Conservation (phyloP, 2,329 filamentous ascomycete genomes). For the Geoglossum cookeanum region DNA sequence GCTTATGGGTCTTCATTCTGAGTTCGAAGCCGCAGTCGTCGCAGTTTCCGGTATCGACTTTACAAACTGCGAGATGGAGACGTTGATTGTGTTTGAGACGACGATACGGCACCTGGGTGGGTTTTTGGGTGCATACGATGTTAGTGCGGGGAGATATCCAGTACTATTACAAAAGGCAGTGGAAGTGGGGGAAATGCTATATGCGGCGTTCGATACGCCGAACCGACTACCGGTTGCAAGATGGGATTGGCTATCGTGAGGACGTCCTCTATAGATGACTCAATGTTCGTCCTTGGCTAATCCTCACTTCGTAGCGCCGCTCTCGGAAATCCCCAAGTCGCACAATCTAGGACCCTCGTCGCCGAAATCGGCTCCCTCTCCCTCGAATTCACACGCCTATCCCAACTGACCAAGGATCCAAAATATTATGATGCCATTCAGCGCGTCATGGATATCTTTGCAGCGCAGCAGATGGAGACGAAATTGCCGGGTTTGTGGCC, state of each 20-base stretch:
- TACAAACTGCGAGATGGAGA: slow-evolving; percentile 19
- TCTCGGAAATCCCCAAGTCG: slow-evolving; percentile 12
- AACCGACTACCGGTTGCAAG: slow-evolving; percentile 13
- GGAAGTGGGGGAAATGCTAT: slow-evolving; percentile 35
- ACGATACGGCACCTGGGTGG: slow-evolving; percentile 35
- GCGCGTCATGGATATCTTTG: slow-evolving; percentile 18
- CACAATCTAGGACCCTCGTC: slow-evolving; percentile 13
- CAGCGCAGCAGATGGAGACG: slow-evolving; percentile 18
- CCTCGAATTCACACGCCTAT: slow-evolving; percentile 23
- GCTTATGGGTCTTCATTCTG: slow-evolving; percentile 39
- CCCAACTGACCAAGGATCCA: slow-evolving; percentile 20
- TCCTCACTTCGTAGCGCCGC: slow-evolving; percentile 6
- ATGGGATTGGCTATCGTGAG: slow-evolving; percentile 15
- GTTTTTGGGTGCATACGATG: slow-evolving; percentile 32
- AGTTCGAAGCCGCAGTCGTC: slow-evolving; percentile 34
- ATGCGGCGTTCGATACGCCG: slow-evolving; percentile 22
- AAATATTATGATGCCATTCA: slow-evolving; percentile 22
- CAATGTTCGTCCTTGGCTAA: background rate
- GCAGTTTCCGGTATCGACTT: slow-evolving; percentile 36
- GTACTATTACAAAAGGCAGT: slow-evolving; percentile 30
- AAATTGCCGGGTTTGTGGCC: slow-evolving; percentile 23
- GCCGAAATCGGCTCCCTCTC: slow-evolving; percentile 23
- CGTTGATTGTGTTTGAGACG: slow-evolving; percentile 29
- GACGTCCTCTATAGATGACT: background rate
- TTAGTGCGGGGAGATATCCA: slow-evolving; percentile 24